Base-by-base conservation (phyloP, 441 rosid species). In the Adansonia grandidieri region DNA sequence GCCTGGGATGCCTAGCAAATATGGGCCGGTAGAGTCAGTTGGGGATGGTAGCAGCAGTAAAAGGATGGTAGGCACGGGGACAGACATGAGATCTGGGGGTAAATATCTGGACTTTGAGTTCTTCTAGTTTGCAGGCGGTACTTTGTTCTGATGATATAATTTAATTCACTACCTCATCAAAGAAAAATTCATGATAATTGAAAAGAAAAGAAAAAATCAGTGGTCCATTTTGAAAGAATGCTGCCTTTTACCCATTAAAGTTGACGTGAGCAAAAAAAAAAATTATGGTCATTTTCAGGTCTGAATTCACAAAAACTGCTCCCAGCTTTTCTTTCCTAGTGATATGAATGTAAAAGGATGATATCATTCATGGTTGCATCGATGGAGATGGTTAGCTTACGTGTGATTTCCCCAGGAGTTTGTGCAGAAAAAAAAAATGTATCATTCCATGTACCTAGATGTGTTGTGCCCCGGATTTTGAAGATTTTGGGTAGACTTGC, bases 51-150 rank as follows among this genome's bases (percentile, higher is more conserved):
- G 90, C 85, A 87, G 83, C 76, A 93, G 96, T 75, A 95, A 91
- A 71, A 89, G 91, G 78, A 84, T 89, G 77, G 54, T 73, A 14
- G 74, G 66, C 40, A 20, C 11, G 22, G 89, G 89, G 65, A 82
- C 88, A 28, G 97, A 90, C 42, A 58, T 85, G 82, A 93, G 88
- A 84, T 79, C 98, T 13, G 97, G 90, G 13, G 97, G 97, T 86
- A 92, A 93, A 85, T 95, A 84, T 89, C 94, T 95, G 78, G 98
- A 95, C 87, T 95, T 95, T 6, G 99, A 95, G 90, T 95, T 95
- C 86, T 95, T 95, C 81, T 95, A 90, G 86, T 68, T 20, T 57
- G 63, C 77, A 78, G 66, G 37, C 14, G 45, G 51, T 67, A 60
- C 66, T 77, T 79, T 69, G 76, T 53, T 63, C 72, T 76, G 77